A percentile compares a stretch with the other conserved stretches of the same genome.
phyloP scores from a whole-genome alignment of 768 basidiomycete genomes.

The Galerina sulciceps region DNA sequence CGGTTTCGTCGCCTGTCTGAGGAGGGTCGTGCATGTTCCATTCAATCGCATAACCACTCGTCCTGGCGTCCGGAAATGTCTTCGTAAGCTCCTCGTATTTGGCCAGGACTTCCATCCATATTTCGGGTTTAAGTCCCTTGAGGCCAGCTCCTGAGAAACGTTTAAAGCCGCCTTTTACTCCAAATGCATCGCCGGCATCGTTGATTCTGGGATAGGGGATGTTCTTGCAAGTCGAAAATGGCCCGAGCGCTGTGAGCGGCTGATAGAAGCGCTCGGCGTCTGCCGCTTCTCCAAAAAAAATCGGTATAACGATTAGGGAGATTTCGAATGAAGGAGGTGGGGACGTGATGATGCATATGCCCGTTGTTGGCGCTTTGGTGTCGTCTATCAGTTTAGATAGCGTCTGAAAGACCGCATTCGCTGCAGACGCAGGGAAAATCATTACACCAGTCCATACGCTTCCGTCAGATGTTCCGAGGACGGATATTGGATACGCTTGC shows the following conservation, averaged over 20 bases:
- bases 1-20: neutral
- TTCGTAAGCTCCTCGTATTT: conserved; percentile 5
- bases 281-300: conserved; percentile 1
- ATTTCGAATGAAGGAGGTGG: conserved; percentile 8
- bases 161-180: conserved; percentile 11
- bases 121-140: neutral
- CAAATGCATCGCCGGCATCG: conserved; percentile 10
- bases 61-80: conserved; percentile 2
- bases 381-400: neutral
- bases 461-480: conserved; percentile 6
- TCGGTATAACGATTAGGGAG: conserved; percentile 5
- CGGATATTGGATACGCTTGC: conserved; percentile 7
- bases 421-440: conserved; percentile 4
- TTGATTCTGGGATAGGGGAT: conserved; percentile 10
- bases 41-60: neutral
- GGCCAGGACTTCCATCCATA: conserved; percentile 3
- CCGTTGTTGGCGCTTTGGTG: conserved; percentile 3
- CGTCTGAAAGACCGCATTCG: neutral
- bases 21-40: neutral
- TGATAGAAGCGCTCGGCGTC: conserved; percentile 2
- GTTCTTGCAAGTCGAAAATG: conserved; percentile 8
- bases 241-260: neutral
- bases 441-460: conserved; percentile 13
- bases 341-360: conserved; percentile 11
- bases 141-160: conserved; percentile 5